Percentiles rank a stretch among this genome's conserved stretches.
These are phyloP conservation scores for Venturia carpophila DNA, from an alignment of 2,329 filamentous ascomycete species.

Conservation along the genomic window DNA sequence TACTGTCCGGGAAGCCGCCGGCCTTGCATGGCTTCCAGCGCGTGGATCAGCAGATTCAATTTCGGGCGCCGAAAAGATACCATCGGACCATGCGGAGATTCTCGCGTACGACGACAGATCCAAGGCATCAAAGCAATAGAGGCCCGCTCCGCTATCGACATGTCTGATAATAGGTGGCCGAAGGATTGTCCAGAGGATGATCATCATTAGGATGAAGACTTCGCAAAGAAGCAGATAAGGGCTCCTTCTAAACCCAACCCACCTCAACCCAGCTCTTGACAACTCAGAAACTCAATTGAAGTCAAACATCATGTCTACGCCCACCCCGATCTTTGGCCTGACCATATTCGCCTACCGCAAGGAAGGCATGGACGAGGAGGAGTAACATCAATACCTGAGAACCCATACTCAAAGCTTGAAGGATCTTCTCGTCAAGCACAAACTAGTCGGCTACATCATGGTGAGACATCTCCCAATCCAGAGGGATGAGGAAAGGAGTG, in stretches of 20 bases:
- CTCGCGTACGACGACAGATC: too few relatives aligned
- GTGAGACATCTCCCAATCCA: constrained; percentile 20
- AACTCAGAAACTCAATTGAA: not conserved
- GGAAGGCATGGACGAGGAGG: constrained; percentile 26
- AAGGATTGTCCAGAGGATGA: too few relatives aligned
- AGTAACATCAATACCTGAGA: constrained; percentile 27
- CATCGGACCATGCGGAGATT: too few relatives aligned
- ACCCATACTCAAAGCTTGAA: constrained; percentile 26
- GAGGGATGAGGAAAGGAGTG: too few relatives aligned
- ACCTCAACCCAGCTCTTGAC: not conserved
- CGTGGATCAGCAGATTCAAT: too few relatives aligned
- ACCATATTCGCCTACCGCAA: constrained; percentile 29
- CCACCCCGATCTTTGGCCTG: constrained; percentile 19
- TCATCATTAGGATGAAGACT: too few relatives aligned
- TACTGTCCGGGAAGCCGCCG: too few relatives aligned
- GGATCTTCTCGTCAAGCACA: constrained; percentile 27
- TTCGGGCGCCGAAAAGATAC: too few relatives aligned
- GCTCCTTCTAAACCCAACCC: not conserved
- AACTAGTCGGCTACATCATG: constrained; percentile 27
- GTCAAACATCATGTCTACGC: not conserved
- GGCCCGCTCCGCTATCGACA: too few relatives aligned
- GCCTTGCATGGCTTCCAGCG: too few relatives aligned
- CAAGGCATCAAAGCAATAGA: too few relatives aligned
- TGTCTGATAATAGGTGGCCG: too few relatives aligned
- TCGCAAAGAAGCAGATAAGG: not conserved